phyloP scores from a whole-genome alignment of 2,329 filamentous ascomycete species.

The Monilinia fructicola region DNA sequence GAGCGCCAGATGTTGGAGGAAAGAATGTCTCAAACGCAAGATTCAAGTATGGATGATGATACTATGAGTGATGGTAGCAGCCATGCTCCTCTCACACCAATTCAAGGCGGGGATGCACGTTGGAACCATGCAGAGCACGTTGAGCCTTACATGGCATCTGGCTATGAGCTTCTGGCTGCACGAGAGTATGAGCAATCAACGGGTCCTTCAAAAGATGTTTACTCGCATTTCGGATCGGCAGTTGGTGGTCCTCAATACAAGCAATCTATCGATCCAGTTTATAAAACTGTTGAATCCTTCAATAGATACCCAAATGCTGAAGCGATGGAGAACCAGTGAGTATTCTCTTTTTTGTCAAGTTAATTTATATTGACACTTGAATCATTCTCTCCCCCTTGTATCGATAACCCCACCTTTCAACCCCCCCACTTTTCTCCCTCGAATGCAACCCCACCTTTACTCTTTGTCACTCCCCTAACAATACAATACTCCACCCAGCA shows the following conservation, averaged over 20 bases:
- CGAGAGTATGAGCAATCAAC: conserved; percentile 60
- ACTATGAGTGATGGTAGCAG: conserved; percentile 41
- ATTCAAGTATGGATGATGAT: conserved; percentile 47
- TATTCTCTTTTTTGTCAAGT: neutral
- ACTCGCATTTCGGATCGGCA: conserved; percentile 47
- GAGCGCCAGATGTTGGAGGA: conserved; percentile 51
- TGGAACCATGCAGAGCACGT: conserved; percentile 45
- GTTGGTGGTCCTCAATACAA: conserved; percentile 49
- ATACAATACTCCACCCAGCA: neutral
- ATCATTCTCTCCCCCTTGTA: neutral
- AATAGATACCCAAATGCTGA: conserved; percentile 36
- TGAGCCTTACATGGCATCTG: conserved; percentile 75
- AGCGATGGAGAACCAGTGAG: conserved; percentile 39
- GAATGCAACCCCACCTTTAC: neutral
- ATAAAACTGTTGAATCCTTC: conserved; percentile 43
- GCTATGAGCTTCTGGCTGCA: conserved; percentile 70
- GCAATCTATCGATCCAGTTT: conserved; percentile 68
- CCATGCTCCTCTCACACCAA: conserved; percentile 45
- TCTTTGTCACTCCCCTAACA: neutral
- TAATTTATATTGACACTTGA: neutral
- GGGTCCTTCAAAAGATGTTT: conserved; percentile 44
- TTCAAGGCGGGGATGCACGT: conserved; percentile 54
- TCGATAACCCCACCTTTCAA: conserved; percentile 14
- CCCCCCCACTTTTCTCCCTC: conserved; percentile 7
- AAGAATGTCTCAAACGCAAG: conserved; percentile 42